A percentile compares a stretch with the other conserved stretches of the same genome.
These are phyloP conservation scores for Talaromyces marneffei DNA, from an alignment of 2,329 filamentous ascomycete genomes.

Conservation along the genomic window DNA sequence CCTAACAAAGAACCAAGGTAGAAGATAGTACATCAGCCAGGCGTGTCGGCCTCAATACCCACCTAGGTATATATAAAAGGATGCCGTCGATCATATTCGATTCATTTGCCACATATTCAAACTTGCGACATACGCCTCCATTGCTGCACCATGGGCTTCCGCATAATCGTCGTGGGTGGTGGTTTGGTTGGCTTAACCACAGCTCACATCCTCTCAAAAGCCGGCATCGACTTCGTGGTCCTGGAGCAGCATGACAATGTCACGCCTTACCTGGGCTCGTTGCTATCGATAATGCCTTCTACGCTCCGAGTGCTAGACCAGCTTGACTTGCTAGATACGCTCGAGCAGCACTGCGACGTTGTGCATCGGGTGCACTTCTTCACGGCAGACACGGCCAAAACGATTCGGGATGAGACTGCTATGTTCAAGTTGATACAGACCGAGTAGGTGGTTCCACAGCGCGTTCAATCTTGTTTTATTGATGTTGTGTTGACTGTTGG, in stretches of 20 bases:
- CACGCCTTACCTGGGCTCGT: conserved; percentile 40
- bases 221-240: conserved; percentile 44
- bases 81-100: background rate
- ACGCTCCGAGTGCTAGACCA: conserved; percentile 46
- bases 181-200: conserved; percentile 44
- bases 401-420: background rate
- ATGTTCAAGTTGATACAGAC: background rate
- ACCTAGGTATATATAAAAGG: background rate
- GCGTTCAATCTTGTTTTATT: no score
- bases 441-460: conserved; percentile 15
- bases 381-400: conserved; percentile 1
- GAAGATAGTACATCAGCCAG: no score
- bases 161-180: conserved; percentile 45
- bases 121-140: no score
- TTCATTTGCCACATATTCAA: background rate
- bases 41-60: background rate
- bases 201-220: conserved; percentile 41
- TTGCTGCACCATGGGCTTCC: conserved; percentile 5
- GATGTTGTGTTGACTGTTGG: conserved; percentile 12
- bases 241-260: conserved; percentile 37
- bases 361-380: conserved; percentile 2
- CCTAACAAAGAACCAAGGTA: no score
- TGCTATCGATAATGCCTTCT: conserved; percentile 42
- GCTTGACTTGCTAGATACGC: conserved; percentile 35
- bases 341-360: conserved; percentile 24